These are phyloP conservation scores for Mrakia blollopis DNA, from an alignment of 768 basidiomycete genomes.

Conservation along the genomic window DNA sequence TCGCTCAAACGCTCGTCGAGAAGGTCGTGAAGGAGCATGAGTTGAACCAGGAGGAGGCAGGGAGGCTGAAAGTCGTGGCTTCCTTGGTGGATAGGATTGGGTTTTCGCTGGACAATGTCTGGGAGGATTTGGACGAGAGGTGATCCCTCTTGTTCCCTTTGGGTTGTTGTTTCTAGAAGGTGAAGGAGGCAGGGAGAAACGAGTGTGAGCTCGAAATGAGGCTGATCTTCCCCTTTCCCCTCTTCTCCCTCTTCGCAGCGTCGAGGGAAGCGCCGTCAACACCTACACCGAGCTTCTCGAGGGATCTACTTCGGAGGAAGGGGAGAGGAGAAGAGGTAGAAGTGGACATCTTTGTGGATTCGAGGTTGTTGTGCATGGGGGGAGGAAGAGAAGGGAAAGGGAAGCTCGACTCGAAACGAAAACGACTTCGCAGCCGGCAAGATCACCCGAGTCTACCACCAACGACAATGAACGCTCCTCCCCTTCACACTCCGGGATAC, in stretches of 20 bases:
- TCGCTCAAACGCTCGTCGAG: background rate
- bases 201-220: background rate
- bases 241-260: background rate
- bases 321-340: background rate
- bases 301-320: background rate
- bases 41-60: background rate
- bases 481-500: slow-evolving; percentile 69
- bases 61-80: background rate
- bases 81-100: background rate
- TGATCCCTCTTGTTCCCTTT: background rate
- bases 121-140: background rate
- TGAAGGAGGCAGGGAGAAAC: background rate
- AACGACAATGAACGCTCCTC: slow-evolving; percentile 1
- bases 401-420: no score
- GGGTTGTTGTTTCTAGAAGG: background rate
- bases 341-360: background rate
- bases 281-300: background rate
- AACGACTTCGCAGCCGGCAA: no score
- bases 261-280: background rate
- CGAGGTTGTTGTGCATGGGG: no score
- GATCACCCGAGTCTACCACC: background rate
- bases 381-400: no score
- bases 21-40: background rate
- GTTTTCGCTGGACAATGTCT: background rate
- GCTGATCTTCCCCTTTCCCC: background rate